A percentile compares a stretch with the other conserved stretches of the same genome.
Conservation (phyloP, 805 yeast genomes). For the Saturnispora quitensis region DNA sequence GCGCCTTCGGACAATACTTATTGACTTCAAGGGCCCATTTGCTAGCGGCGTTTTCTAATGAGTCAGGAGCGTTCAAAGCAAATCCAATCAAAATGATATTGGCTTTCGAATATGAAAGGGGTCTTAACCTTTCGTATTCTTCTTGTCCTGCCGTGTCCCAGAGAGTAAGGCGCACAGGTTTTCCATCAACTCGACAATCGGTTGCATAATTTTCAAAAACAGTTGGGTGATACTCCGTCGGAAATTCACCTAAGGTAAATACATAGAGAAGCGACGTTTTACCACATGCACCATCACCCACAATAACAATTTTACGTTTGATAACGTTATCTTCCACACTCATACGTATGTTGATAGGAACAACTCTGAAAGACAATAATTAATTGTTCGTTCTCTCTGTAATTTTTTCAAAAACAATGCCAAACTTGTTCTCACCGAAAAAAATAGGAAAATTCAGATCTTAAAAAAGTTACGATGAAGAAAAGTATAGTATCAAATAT, state of each 20-base stretch:
- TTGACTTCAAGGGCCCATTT: conserved; percentile 86
- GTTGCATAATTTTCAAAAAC: conserved; percentile 93
- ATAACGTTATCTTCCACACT: conserved; percentile 26
- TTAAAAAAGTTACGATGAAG: neutral
- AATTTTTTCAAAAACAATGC: neutral
- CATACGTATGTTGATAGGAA: neutral
- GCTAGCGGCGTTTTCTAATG: conserved; percentile 67
- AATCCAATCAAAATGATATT: conserved; percentile 80
- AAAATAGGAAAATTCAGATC: neutral
- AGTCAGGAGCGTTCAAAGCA: conserved; percentile 78
- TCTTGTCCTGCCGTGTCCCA: conserved; percentile 99
- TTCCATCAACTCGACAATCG: conserved; percentile 89
- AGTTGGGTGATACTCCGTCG: conserved; percentile 87
- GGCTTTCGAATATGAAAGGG: conserved; percentile 80
- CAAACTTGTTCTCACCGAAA: neutral
- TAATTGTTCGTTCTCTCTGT: neutral
- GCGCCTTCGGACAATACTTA: conserved; percentile 72
- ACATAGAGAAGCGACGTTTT: conserved; percentile 86
- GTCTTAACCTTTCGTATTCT: conserved; percentile 85
- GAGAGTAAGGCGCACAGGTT: conserved; percentile 74
- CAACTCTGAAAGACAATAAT: neutral
- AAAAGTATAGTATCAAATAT: neutral
- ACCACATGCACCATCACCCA: conserved; percentile 95
- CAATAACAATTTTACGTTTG: conserved; percentile 75
- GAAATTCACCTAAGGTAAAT: conserved; percentile 87